Conservation (phyloP, 768 basidiomycete genomes). For the Leccinum imitatum region DNA sequence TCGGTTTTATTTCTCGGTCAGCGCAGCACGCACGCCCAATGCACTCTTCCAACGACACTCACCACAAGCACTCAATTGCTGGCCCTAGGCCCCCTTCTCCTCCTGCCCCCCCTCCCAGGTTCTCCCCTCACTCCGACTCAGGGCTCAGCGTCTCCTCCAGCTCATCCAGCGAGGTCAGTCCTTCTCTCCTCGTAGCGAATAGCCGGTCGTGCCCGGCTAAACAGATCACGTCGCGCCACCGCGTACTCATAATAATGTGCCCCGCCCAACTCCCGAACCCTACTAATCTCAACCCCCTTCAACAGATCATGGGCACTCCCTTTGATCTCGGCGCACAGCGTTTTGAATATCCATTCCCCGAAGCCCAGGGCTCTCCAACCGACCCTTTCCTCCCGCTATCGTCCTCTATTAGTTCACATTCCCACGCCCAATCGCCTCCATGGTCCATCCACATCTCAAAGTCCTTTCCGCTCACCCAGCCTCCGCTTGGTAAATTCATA, state of each 20-base stretch:
- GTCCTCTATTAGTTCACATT: constrained; percentile 20
- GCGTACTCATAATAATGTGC: background rate
- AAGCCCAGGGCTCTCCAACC: constrained; percentile 29
- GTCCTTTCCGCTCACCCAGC: constrained; percentile 30
- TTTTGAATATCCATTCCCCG: constrained; percentile 35
- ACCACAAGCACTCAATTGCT: constrained; percentile 9
- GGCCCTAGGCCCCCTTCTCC: background rate
- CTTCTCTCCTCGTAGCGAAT: background rate
- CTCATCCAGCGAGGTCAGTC: constrained; percentile 34
- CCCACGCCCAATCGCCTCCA: constrained; percentile 24
- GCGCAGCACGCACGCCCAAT: constrained; percentile 17
- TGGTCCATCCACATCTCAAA: constrained; percentile 32
- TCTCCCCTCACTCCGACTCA: constrained; percentile 28
- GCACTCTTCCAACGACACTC: constrained; percentile 21
- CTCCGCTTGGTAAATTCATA: constrained; percentile 28
- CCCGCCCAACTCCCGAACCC: background rate
- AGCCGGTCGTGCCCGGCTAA: constrained; percentile 10
- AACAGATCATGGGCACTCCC: constrained; percentile 34
- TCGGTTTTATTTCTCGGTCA: constrained; percentile 5
- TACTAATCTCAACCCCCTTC: background rate
- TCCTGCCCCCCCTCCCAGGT: constrained; percentile 1
- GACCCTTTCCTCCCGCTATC: constrained; percentile 28
- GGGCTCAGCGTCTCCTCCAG: constrained; percentile 31
- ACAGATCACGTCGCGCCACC: constrained; percentile 8
- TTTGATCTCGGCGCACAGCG: constrained; percentile 35